These are phyloP conservation scores for Ceratobasidium sp. DNA, from an alignment of 1,284 basidiomycete genomes.

Conservation along the genomic window DNA sequence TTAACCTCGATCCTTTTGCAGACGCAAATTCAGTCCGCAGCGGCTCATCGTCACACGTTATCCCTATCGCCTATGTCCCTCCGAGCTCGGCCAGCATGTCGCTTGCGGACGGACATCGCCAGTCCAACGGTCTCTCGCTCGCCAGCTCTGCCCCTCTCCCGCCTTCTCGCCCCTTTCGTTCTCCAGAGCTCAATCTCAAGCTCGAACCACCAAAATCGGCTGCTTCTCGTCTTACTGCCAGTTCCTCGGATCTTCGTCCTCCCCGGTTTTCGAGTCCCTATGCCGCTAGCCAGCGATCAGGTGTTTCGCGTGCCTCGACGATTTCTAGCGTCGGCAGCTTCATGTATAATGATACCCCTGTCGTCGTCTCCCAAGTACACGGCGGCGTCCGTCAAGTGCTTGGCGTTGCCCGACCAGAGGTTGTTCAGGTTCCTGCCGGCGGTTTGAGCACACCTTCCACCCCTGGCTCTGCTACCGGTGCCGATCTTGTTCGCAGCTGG, in stretches of 20 bases:
- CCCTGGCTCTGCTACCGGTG: slow-evolving; percentile 26
- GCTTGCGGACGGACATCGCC: slow-evolving; percentile 35
- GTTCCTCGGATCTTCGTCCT: slow-evolving; percentile 61
- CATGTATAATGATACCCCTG: slow-evolving; percentile 72
- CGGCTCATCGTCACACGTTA: slow-evolving; percentile 67
- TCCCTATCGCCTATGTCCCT: slow-evolving; percentile 80
- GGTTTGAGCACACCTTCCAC: slow-evolving; percentile 48
- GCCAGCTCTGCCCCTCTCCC: slow-evolving; percentile 49
- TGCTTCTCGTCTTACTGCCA: slow-evolving; percentile 23
- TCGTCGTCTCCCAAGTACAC: slow-evolving; percentile 74
- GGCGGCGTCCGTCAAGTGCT: slow-evolving; percentile 67
- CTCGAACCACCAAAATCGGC: slow-evolving; percentile 41
- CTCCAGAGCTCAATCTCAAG: slow-evolving; percentile 58
- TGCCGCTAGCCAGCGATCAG: slow-evolving; percentile 63
- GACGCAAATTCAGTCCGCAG: slow-evolving; percentile 28
- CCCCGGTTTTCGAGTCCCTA: slow-evolving; percentile 62
- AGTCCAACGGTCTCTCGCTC: slow-evolving; percentile 25
- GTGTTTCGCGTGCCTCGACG: slow-evolving; percentile 60
- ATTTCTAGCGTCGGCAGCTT: slow-evolving; percentile 76
- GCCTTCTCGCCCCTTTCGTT: slow-evolving; percentile 67
- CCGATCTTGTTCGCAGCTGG: slow-evolving; percentile 29
- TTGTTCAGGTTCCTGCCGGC: slow-evolving; percentile 65
- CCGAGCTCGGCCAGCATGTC: slow-evolving; percentile 49
- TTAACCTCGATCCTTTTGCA: slow-evolving; percentile 41
- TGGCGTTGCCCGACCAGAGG: slow-evolving; percentile 77